Conservation (phyloP, 371 early-diverging fungal genomes). For the Syncephalastrum racemosum region DNA sequence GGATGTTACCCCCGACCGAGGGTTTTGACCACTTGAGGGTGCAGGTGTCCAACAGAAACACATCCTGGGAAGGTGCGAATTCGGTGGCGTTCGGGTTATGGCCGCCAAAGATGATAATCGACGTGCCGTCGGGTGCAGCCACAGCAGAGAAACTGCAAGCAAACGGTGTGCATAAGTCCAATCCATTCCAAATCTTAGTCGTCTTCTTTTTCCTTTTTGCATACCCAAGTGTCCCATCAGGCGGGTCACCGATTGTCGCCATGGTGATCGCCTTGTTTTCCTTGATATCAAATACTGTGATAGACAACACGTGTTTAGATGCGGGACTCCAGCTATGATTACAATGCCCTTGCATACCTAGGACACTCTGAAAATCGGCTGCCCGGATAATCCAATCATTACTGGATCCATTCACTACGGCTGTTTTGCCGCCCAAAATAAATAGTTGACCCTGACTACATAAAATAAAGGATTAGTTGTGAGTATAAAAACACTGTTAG, state of each 20-base stretch:
- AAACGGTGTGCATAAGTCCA: not conserved
- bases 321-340: too few relatives aligned
- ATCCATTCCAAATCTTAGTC: not conserved
- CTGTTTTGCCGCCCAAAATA: conserved; percentile 39
- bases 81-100: not conserved
- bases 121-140: conserved; percentile 40
- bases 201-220: not conserved
- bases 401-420: conserved; percentile 15
- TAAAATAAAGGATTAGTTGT: not conserved
- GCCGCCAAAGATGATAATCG: conserved; percentile 45
- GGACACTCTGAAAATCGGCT: conserved; percentile 40
- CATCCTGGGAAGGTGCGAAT: conserved; percentile 15
- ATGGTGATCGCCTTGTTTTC: conserved; percentile 33
- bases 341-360: conserved; percentile 24
- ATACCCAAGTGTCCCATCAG: conserved; percentile 24
- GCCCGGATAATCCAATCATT: conserved; percentile 12
- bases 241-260: conserved; percentile 43
- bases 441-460: conserved; percentile 35
- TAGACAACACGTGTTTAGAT: not conserved
- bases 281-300: conserved; percentile 34
- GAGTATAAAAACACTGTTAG: not conserved
- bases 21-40: conserved; percentile 39
- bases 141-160: conserved; percentile 31
- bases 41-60: conserved; percentile 44
- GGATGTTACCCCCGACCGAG: conserved; percentile 21